These are phyloP conservation scores for Balakata baccata DNA, from an alignment of 345 rosid genomes.

Conservation along the genomic window DNA sequence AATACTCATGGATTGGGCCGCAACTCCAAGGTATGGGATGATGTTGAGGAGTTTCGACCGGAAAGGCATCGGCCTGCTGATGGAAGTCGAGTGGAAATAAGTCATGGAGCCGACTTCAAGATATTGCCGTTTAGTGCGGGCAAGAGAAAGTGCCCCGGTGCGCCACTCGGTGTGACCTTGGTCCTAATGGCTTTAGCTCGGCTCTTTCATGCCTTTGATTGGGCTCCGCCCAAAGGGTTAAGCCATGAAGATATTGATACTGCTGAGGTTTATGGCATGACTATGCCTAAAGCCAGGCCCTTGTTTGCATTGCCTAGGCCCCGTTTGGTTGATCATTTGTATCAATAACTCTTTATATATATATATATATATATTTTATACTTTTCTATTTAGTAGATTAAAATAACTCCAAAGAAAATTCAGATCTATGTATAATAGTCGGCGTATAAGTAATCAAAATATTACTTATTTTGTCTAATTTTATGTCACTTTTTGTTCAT, in stretches of 20 bases:
- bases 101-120: conserved; percentile 84
- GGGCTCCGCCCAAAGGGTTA: conserved; percentile 51
- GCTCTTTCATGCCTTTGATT: conserved; percentile 79
- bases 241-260: conserved; percentile 57
- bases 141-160: conserved; percentile 88
- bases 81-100: conserved; percentile 76
- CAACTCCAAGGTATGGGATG: conserved; percentile 61
- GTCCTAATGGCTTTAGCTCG: conserved; percentile 85
- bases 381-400: neutral
- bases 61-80: conserved; percentile 68
- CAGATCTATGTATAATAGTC: no score
- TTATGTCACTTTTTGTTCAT: no score
- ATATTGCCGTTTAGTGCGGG: conserved; percentile 89
- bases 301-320: conserved; percentile 60
- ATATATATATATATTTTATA: no score
- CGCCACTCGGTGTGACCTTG: conserved; percentile 80
- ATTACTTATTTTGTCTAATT: no score
- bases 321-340: conserved; percentile 50
- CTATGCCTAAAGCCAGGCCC: conserved; percentile 88
- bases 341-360: conserved; percentile 33
- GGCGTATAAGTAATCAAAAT: no score
- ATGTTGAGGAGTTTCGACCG: conserved; percentile 70
- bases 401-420: no score
- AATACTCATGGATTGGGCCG: conserved; percentile 89
- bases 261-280: conserved; percentile 79